Conservation (phyloP, 75 land plant genomes). For the Isoetes taiwanensis region DNA sequence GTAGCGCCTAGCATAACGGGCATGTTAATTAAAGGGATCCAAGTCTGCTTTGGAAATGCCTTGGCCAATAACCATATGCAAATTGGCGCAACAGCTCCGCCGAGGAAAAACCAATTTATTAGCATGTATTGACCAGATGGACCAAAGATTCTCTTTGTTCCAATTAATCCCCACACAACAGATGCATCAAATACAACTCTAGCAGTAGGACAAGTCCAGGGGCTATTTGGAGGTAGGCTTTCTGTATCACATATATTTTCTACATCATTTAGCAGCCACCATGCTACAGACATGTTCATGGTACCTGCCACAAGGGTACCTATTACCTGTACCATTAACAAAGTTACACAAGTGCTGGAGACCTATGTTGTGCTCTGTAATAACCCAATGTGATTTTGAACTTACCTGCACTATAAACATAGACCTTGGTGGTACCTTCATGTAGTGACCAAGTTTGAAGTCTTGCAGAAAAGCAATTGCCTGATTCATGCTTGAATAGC, state of each 20-base stretch:
- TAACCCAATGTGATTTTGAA: no score
- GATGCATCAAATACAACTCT: no score
- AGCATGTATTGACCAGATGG: not conserved
- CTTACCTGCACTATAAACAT: slow-evolving; percentile 15
- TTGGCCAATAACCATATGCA: not conserved
- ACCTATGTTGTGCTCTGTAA: no score
- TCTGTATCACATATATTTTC: not conserved
- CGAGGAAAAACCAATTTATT: not conserved
- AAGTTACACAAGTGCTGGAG: no score
- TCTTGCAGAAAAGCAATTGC: slow-evolving; percentile 12
- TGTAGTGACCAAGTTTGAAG: slow-evolving; percentile 20
- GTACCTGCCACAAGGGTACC: not conserved
- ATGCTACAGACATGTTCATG: not conserved
- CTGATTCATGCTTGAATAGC: slow-evolving; percentile 2
- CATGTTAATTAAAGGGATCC: not conserved
- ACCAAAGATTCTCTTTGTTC: not conserved
- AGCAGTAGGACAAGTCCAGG: no score
- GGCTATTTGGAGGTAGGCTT: not conserved
- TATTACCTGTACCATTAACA: not conserved
- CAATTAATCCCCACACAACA: not conserved
- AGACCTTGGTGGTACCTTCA: slow-evolving; percentile 15
- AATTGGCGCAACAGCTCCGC: not conserved
- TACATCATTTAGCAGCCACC: not conserved
- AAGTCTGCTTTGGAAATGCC: not conserved
- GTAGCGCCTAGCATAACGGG: not conserved